Evolutionary conservation across 192 early-diverging fungal genomes (phyloP), one percentile per base, ranked within the genome.

Genomic region (Dissophora ornata): DNA sequence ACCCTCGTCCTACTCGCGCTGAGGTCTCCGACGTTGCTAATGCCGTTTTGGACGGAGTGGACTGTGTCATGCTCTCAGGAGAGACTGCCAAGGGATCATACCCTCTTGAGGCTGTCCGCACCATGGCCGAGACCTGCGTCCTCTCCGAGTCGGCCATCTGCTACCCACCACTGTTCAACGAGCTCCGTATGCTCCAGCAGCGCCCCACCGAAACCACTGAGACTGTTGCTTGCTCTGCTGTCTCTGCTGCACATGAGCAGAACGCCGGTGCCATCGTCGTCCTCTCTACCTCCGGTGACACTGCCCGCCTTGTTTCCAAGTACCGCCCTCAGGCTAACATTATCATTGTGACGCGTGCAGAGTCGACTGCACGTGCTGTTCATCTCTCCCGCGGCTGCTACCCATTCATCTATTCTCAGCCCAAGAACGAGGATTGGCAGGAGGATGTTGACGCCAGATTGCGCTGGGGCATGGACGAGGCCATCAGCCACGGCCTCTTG

Each of bases 1-100:
- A 97, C 85, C 97, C 96, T 63, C 91, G 95, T 38, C 97, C 97
- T 25, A 99, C 97, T 38, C 93, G 97, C 77, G 97, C 97, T 65
- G 97, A 99, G 73, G 96, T 96, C 16, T 95, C 93, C 41, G 97
- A 99, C 79, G 97, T 99, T 42, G 96, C 97, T 34, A 99, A 99
- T 83, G 97, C 97, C 56, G 89, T 99, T 24, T 80, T 97, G 65
- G 97, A 99, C 80, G 97, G 97, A 56, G 92, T 93, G 34, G 97
- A 99, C 85, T 97, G 95, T 74, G 97, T 99, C 68, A 99, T 99
- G 97, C 85, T 99, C 47, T 96, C 95, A 52, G 97, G 97, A 61
- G 97, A 99, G 82, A 98, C 96, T 7, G 97, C 97, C 58, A 98
- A 97, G 86, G 97, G 97, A 15, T 69, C 83, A 41, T 96, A 96